Percentiles rank a stretch among this genome's conserved stretches.
Conservation (phyloP, 2,329 filamentous ascomycete species). For the Hymenoscyphus infarciens region DNA sequence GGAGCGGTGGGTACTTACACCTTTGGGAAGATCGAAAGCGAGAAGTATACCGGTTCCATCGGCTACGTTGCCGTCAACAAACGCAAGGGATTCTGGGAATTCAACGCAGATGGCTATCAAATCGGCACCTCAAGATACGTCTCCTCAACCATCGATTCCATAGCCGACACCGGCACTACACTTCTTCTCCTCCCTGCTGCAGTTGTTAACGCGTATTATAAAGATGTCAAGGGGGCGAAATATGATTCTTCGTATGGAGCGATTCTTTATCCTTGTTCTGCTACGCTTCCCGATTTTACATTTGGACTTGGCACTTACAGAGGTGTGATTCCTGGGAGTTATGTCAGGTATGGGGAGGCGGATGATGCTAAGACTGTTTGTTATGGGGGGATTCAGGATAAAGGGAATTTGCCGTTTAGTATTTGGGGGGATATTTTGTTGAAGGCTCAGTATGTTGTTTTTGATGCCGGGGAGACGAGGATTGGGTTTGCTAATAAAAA, state of each 20-base stretch:
- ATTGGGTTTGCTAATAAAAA: conserved; percentile 18
- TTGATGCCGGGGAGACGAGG: conserved; percentile 26
- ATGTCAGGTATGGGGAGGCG: conserved; percentile 34
- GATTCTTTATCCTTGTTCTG: conserved; percentile 33
- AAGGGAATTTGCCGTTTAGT: conserved; percentile 25
- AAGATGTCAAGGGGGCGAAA: conserved; percentile 27
- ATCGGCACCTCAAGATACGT: conserved; percentile 31
- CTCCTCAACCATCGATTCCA: not conserved
- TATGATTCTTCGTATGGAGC: conserved; percentile 22
- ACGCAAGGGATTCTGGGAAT: conserved; percentile 49
- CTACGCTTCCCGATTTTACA: conserved; percentile 32
- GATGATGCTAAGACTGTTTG: conserved; percentile 7
- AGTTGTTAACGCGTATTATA: conserved; percentile 36
- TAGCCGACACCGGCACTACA: conserved; percentile 38
- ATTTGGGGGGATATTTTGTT: conserved; percentile 35
- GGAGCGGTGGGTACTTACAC: conserved; percentile 45
- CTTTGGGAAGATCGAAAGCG: conserved; percentile 50
- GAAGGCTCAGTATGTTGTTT: conserved; percentile 36
- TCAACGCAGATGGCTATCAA: conserved; percentile 45
- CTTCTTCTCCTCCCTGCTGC: conserved; percentile 34
- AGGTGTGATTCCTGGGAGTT: conserved; percentile 33
- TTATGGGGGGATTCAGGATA: conserved; percentile 24
- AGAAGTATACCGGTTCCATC: conserved; percentile 48
- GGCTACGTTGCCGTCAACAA: conserved; percentile 44
- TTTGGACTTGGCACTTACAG: conserved; percentile 30